Percentiles rank a stretch among this genome's conserved stretches.
Evolutionary conservation across 768 basidiomycete genomes (phyloP).

Genomic region (Mycena vitilis): DNA sequence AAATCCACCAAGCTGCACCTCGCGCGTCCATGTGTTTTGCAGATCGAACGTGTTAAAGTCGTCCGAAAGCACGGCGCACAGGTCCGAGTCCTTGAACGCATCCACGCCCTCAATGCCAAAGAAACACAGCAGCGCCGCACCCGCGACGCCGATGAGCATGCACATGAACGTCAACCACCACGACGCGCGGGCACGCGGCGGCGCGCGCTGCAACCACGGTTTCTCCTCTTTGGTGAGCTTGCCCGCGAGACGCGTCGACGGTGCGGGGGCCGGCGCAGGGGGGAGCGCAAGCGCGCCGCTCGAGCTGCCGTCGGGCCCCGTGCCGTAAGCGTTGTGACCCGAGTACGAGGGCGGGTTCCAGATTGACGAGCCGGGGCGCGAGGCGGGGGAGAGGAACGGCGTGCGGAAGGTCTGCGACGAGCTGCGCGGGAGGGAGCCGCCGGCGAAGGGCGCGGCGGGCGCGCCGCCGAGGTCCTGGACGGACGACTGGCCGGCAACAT

Average conservation of each 20-base stretch:
- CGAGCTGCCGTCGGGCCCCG: slow-evolving; percentile 40
- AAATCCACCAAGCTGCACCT: slow-evolving; percentile 81
- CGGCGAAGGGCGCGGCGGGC: slow-evolving; percentile 52
- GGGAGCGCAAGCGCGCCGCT: slow-evolving; percentile 45
- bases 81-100: slow-evolving; percentile 50
- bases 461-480: slow-evolving; percentile 40
- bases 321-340: slow-evolving; percentile 32
- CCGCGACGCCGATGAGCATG: slow-evolving; percentile 65
- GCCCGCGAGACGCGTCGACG: slow-evolving; percentile 61
- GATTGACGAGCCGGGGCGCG: slow-evolving; percentile 68
- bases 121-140: slow-evolving; percentile 65
- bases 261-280: slow-evolving; percentile 54
- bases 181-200: slow-evolving; percentile 46
- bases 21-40: slow-evolving; percentile 69
- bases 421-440: slow-evolving; percentile 29
- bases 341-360: slow-evolving; percentile 70
- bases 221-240: slow-evolving; percentile 67
- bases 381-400: slow-evolving; percentile 78
- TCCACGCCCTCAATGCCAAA: slow-evolving; percentile 60
- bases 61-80: slow-evolving; percentile 79
- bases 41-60: slow-evolving; percentile 64
- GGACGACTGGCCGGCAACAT: slow-evolving; percentile 11
- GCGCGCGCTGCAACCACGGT: slow-evolving; percentile 66
- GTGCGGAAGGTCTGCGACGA: slow-evolving; percentile 65
- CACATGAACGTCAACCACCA: slow-evolving; percentile 64